Evolutionary conservation across 2,329 filamentous ascomycete genomes (phyloP).

Genomic region (Akanthomyces lecanii): DNA sequence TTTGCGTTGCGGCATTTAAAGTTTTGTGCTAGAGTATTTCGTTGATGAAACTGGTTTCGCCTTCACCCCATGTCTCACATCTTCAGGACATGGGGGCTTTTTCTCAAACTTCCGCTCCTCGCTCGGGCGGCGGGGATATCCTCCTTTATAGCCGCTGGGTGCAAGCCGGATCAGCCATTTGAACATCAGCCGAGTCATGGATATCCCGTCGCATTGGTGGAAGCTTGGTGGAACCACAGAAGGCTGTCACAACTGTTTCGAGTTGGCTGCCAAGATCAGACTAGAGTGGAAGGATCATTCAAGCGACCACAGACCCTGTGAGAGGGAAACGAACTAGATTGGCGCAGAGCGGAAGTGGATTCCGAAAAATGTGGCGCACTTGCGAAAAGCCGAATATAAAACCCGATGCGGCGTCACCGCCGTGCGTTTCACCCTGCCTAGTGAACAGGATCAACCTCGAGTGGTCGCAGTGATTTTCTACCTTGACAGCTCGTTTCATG

Average conservation of each 20-base stretch:
- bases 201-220: not conserved
- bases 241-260: not conserved
- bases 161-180: not conserved
- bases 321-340: not conserved
- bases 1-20: slow-evolving; percentile 5
- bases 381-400: not conserved
- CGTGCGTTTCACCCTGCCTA: not conserved
- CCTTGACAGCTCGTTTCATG: not conserved
- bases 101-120: not conserved
- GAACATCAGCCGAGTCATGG: slow-evolving; percentile 1
- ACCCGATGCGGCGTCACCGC: not conserved
- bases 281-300: not conserved
- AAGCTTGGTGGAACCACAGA: not conserved
- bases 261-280: not conserved
- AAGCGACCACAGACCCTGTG: not conserved
- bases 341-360: not conserved
- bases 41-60: slow-evolving; percentile 11
- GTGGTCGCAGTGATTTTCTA: not conserved
- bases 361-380: not conserved
- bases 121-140: not conserved
- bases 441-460: not conserved
- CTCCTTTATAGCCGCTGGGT: not conserved
- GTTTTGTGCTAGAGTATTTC: not conserved
- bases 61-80: slow-evolving; percentile 7
- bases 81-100: not conserved